Base-by-base conservation (phyloP, 805 yeast species). In the Pichia deserticola region DNA sequence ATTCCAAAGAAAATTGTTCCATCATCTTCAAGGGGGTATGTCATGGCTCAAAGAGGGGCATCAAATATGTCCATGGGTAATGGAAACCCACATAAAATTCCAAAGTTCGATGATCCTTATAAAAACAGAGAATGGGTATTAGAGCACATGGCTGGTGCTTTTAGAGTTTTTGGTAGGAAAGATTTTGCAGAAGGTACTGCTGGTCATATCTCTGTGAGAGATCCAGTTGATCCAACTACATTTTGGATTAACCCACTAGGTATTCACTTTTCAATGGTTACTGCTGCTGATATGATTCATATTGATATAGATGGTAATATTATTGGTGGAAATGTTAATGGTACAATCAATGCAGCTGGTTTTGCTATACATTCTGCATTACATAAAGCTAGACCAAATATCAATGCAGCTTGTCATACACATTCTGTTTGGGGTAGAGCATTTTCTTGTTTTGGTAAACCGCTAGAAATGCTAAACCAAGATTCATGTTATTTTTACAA, bases 171-270 rank as follows among this genome's bases (percentile, higher is more conserved):
- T 64, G 89, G 87, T 13, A 75, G 95, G 60, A 79, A 77, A 56
- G 88, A 86, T 15, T 87, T 70, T 65, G 72, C 81, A n/a, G 89
- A 86, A 63, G 96, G 95, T 12, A 65, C 80, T 27, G 89, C 95
- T 0, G 96, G 96, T 25, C 96, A 88, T 63, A 87, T 88, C 51
- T 84, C 93, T 8, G 76, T 88, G 10, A 76, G 93, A 57, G 96
- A 88, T 60, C 96, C 96, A 3, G 80, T 85, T 41, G 80, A 83
- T 55, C 84, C 84, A n/a, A 64, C 73, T 42, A 85, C 92, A 5
- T 88, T 88, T 64, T 88, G 96, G 96, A 86, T 88, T 63, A 88
- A 88, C 67, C 96, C 96, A 5, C 70, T 88, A 54, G 92, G 85
- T 15, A 76, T 74, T 56, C 96, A 88, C 65, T 88, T 85, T 63